Base-by-base conservation (phyloP, 2,329 filamentous ascomycete genomes). In the Calonectria multiphialidica region DNA sequence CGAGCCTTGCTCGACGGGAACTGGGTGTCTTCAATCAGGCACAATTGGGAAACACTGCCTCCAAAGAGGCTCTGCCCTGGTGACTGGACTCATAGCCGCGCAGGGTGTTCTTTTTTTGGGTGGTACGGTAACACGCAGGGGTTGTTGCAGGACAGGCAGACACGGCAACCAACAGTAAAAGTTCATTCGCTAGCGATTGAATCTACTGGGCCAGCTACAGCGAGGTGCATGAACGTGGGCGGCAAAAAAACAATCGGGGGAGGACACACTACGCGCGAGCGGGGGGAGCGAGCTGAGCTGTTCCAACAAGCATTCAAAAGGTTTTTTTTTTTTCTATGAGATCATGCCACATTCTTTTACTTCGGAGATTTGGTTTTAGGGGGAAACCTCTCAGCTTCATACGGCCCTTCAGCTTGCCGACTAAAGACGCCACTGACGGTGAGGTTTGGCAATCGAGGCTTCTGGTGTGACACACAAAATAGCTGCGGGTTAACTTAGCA, bases 41-140 rank as follows among this genome's bases (percentile, higher is more conserved):
- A 16, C 15, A 25, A 49, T 33, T 66, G 40, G 25, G 37, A 68
- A 33, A 55, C 28, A 4, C 28, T 15, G 10, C 18, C 10, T 40
- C 40, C n/a, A 53, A 55, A 5, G 18, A 62, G 64, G 57, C 74
- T 76, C 70, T 57, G 72, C 75, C 68, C 63, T 67, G 47, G 25
- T 33, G 18, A 28, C 35, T 18, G 53, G 42, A 6, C 50, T 61
- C 28, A 68, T 67, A 18, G 66, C 72, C 59, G 61, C 66, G 47
- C 49, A 55, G 68, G 40, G 68, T 62, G 28, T 15, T 64, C 28
- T 47, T 40, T 16, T 64, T 66, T 28, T 30, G 3, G 23, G 33
- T 40, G 23, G 25, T 45, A 30, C 49, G 42, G 47, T 30, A 18
- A 62, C 45, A 62, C 13, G 53, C 47, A 67, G 64, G 62, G 59